Conservation (phyloP, 1,139 yeast species). For the Candida frijolesensis region DNA sequence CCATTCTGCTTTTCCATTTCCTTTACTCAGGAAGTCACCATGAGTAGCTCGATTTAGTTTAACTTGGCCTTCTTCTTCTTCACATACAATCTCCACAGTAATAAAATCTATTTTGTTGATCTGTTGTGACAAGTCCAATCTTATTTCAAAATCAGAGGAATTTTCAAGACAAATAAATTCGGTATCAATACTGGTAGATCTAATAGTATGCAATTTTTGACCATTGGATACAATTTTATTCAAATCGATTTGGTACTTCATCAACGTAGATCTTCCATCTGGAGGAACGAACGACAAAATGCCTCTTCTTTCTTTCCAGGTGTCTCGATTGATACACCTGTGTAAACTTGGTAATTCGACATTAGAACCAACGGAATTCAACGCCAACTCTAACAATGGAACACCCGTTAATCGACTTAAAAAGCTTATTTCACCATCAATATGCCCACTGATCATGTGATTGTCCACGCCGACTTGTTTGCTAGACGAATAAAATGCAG, state of each 20-base stretch:
- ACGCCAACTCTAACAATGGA: constrained; percentile 65
- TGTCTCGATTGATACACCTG: constrained; percentile 52
- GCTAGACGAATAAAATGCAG: constrained; percentile 38
- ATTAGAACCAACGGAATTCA: constrained; percentile 47
- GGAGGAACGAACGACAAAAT: constrained; percentile 79
- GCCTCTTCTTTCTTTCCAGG: constrained; percentile 44
- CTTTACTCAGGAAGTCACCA: constrained; percentile 67
- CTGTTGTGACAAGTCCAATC: constrained; percentile 54
- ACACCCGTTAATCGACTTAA: constrained; percentile 72
- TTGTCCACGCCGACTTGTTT: constrained; percentile 23
- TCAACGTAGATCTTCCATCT: constrained; percentile 71
- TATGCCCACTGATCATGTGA: constrained; percentile 54
- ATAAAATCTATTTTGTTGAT: constrained; percentile 63
- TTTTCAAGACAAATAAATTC: constrained; percentile 61
- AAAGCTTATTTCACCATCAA: constrained; percentile 66
- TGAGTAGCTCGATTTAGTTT: constrained; percentile 64
- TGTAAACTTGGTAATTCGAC: constrained; percentile 60
- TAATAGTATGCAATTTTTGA: constrained; percentile 37
- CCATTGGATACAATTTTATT: constrained; percentile 17
- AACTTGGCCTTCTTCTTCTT: constrained; percentile 15
- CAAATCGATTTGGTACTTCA: constrained; percentile 65
- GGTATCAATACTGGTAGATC: constrained; percentile 62
- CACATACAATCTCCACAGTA: constrained; percentile 49
- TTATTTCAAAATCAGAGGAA: constrained; percentile 76
- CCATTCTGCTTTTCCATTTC: constrained; percentile 70